A percentile compares a stretch with the other conserved stretches of the same genome.
These are phyloP conservation scores for Williopsis jadinii DNA, from an alignment of 1,139 yeast genomes.

Conservation along the genomic window DNA sequence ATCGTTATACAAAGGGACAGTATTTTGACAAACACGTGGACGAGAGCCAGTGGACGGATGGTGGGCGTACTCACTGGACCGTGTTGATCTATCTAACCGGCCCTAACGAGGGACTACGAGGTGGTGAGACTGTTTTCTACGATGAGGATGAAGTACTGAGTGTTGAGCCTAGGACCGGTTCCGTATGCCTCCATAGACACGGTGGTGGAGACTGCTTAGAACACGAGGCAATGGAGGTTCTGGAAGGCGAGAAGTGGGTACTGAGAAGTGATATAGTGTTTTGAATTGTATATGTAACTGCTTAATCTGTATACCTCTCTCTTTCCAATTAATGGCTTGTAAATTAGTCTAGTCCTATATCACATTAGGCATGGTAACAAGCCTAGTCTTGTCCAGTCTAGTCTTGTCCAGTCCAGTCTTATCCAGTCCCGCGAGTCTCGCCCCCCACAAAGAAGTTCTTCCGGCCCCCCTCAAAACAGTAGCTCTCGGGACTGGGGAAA, in stretches of 20 bases:
- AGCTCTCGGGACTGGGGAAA: too few species aligned
- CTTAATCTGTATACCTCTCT: too few species aligned
- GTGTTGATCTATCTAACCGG: constrained; percentile 54
- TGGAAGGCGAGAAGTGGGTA: constrained; percentile 56
- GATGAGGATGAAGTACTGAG: constrained; percentile 14
- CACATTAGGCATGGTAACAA: too few species aligned
- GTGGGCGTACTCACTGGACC: constrained; percentile 49
- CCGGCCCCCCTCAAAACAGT: too few species aligned
- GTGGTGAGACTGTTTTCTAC: constrained; percentile 61
- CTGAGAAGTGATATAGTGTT: constrained; percentile 54
- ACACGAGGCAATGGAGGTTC: constrained; percentile 54
- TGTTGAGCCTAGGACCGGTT: constrained; percentile 47
- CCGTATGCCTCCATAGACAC: constrained; percentile 59
- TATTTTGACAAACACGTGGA: constrained; percentile 61
- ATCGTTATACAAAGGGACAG: constrained; percentile 52
- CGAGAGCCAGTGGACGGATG: constrained; percentile 40
- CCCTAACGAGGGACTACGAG: constrained; percentile 39
- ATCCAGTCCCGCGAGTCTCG: too few species aligned
- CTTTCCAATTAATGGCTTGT: too few species aligned
- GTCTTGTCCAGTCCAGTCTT: too few species aligned
- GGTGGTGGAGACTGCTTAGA: constrained; percentile 50
- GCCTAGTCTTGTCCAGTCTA: too few species aligned
- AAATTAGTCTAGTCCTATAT: too few species aligned
- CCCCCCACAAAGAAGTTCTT: too few species aligned
- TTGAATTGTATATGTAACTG: neutral